Evolutionary conservation across 305 asterid genomes (phyloP).

Genomic region (Andrographis paniculata): DNA sequence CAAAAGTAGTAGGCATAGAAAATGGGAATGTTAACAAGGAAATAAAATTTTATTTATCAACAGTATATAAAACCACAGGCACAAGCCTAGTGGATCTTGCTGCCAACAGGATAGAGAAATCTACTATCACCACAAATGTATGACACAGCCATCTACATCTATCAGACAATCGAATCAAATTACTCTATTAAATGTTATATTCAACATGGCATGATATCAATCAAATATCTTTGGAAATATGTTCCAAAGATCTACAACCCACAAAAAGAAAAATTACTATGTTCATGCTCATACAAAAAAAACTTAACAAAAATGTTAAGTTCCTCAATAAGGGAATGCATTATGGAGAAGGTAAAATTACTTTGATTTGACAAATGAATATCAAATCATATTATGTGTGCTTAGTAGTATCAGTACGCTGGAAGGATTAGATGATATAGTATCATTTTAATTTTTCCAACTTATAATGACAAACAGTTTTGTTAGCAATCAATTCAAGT

Average conservation of each 20-base stretch:
- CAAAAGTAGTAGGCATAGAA: constrained; percentile 9
- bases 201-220: no score
- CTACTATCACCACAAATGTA: neutral
- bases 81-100: neutral
- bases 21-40: neutral
- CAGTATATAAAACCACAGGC: neutral
- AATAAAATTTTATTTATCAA: neutral
- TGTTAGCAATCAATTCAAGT: constrained; percentile 13
- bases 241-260: neutral
- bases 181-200: no score
- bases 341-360: neutral
- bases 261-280: neutral
- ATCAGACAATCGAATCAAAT: no score
- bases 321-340: neutral
- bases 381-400: neutral
- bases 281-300: neutral
- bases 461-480: constrained; percentile 10
- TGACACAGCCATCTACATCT: neutral
- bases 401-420: neutral
- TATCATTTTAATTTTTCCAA: neutral
- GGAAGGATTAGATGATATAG: no score
- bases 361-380: neutral
- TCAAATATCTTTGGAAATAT: neutral
- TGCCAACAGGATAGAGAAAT: neutral
- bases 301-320: neutral